Conservation (phyloP, 192 early-diverging fungal species). For the Powellomyces hirtus region DNA sequence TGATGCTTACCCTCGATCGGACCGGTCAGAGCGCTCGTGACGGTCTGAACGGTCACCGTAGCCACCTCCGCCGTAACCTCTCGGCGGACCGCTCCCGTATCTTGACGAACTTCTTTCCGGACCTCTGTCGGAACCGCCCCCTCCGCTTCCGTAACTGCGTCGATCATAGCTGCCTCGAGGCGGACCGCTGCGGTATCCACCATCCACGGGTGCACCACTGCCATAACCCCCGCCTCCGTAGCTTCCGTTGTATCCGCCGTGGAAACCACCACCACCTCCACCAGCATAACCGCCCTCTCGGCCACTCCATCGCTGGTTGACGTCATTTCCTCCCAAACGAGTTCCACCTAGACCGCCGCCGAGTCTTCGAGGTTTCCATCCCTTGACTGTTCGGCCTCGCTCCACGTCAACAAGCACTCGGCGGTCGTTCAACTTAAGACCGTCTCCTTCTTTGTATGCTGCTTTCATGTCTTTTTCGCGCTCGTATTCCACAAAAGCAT, state of each 20-base stretch:
- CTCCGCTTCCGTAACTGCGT: conserved; percentile 26
- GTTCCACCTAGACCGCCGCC: conserved; percentile 79
- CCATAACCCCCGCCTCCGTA: conserved; percentile 29
- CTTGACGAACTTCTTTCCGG: no score
- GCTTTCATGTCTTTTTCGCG: conserved; percentile 80
- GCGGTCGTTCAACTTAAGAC: conserved; percentile 78
- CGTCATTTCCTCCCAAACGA: conserved; percentile 51
- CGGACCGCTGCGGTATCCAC: conserved; percentile 26
- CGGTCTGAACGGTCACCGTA: neutral
- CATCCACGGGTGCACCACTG: neutral
- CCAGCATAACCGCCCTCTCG: conserved; percentile 28
- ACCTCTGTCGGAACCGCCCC: conserved; percentile 47
- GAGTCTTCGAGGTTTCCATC: conserved; percentile 85
- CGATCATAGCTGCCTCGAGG: conserved; percentile 24
- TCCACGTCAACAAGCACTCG: conserved; percentile 93
- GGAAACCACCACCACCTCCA: conserved; percentile 25
- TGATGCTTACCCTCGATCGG: neutral
- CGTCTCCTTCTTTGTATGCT: conserved; percentile 86
- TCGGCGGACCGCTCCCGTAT: neutral
- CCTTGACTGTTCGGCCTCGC: conserved; percentile 90
- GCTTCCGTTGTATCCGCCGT: conserved; percentile 34
- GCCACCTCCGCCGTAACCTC: neutral
- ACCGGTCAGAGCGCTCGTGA: neutral
- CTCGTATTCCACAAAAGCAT: conserved; percentile 93
- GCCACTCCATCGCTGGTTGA: conserved; percentile 34